Conservation (phyloP, 2,329 filamentous ascomycete genomes). For the Xylaria sp. region DNA sequence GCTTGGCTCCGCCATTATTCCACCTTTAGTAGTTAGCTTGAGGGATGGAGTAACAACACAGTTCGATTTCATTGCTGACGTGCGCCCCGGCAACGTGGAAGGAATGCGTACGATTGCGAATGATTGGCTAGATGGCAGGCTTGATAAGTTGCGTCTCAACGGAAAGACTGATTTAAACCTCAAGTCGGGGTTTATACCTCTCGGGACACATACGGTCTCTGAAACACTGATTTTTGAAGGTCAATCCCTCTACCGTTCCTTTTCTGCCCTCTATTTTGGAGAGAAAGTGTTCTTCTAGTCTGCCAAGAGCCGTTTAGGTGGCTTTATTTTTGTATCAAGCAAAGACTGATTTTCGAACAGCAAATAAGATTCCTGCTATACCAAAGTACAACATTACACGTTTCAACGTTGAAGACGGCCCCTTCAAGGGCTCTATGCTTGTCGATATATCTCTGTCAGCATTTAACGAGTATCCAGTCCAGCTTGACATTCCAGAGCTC, state of each 20-base stretch:
- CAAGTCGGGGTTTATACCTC: slow-evolving; percentile 80
- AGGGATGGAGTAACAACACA: slow-evolving; percentile 80
- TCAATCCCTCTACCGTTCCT: slow-evolving; percentile 76
- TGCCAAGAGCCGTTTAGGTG: slow-evolving; percentile 35
- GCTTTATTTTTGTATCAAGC: slow-evolving; percentile 15
- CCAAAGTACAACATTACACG: slow-evolving; percentile 85
- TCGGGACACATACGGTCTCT: slow-evolving; percentile 80
- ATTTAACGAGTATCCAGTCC: slow-evolving; percentile 81
- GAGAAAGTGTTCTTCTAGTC: slow-evolving; percentile 61
- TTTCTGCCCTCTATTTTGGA: slow-evolving; percentile 70
- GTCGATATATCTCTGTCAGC: slow-evolving; percentile 81
- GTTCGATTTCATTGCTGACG: slow-evolving; percentile 81
- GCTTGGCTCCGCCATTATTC: slow-evolving; percentile 80
- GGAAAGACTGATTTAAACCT: slow-evolving; percentile 79
- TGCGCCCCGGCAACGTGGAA: slow-evolving; percentile 80
- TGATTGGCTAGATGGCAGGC: slow-evolving; percentile 85
- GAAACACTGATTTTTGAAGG: slow-evolving; percentile 85
- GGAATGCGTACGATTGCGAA: slow-evolving; percentile 83
- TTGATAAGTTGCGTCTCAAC: slow-evolving; percentile 76
- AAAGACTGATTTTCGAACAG: slow-evolving; percentile 60
- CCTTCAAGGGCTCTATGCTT: slow-evolving; percentile 73
- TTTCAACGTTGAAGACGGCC: slow-evolving; percentile 79
- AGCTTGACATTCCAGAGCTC: slow-evolving; percentile 80
- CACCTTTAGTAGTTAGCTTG: slow-evolving; percentile 79
- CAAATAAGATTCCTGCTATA: slow-evolving; percentile 77